Conservation (phyloP, 495 filamentous ascomycete species). For the Neurospora sublineolata region DNA sequence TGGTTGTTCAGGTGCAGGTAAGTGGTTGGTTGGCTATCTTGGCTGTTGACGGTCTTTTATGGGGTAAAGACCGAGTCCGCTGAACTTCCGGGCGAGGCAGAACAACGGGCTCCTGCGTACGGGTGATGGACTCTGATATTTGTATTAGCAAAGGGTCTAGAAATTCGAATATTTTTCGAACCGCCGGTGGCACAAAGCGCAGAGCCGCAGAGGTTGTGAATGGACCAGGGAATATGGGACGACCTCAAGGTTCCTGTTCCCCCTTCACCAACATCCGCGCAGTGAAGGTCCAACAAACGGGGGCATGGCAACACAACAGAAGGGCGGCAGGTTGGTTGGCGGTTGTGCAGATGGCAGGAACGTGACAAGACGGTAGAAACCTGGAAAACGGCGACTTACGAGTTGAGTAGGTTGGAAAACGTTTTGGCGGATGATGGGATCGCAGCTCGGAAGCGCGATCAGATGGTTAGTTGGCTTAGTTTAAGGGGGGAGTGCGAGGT, state of each 20-base stretch:
- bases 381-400: conserved; percentile 40
- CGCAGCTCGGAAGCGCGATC: conserved; percentile 45
- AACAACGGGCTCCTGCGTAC: conserved; percentile 93
- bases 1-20: conserved; percentile 13
- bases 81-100: conserved; percentile 76
- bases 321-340: neutral
- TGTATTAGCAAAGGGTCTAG: conserved; percentile 2
- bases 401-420: conserved; percentile 87
- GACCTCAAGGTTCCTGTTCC: neutral
- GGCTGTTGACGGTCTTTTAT: conserved; percentile 38
- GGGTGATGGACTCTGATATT: conserved; percentile 74
- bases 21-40: conserved; percentile 11
- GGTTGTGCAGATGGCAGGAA: neutral
- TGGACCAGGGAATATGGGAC: neutral
- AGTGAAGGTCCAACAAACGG: neutral
- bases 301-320: neutral
- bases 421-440: conserved; percentile 59
- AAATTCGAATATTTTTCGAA: neutral
- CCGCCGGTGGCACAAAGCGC: conserved; percentile 3
- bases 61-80: conserved; percentile 59
- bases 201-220: neutral
- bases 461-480: conserved; percentile 9
- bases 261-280: neutral
- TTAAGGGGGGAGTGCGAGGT: neutral
- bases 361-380: neutral